Percentiles rank a stretch among this genome's conserved stretches.
Conservation (phyloP, 2,329 filamentous ascomycete species). For the Tolypocladium ovalisporum region DNA sequence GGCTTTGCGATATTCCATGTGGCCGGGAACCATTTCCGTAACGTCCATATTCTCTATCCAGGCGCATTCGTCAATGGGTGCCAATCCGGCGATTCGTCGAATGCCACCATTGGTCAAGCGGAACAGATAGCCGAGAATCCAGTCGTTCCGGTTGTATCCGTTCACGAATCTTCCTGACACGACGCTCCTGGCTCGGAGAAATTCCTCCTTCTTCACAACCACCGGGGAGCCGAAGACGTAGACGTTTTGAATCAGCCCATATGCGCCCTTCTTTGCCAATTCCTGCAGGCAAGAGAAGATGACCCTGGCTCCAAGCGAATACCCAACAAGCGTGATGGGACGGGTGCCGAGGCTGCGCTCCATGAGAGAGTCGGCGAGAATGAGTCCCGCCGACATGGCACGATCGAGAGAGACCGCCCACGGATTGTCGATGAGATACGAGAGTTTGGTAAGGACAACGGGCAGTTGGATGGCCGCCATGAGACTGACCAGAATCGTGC, state of each 20-base stretch:
- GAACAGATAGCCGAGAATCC: conserved; percentile 95
- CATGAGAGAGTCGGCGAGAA: conserved; percentile 87
- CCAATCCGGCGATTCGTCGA: conserved; percentile 75
- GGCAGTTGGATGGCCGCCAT: conserved; percentile 94
- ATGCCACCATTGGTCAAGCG: conserved; percentile 88
- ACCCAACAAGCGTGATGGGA: conserved; percentile 87
- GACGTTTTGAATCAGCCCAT: conserved; percentile 85
- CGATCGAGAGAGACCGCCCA: conserved; percentile 95
- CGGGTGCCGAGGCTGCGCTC: conserved; percentile 84
- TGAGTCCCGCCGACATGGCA: conserved; percentile 78
- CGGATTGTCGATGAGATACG: conserved; percentile 95
- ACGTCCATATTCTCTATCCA: conserved; percentile 85
- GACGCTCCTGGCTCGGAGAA: conserved; percentile 66
- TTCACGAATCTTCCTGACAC: conserved; percentile 91
- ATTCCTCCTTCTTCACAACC: conserved; percentile 87
- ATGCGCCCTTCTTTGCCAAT: conserved; percentile 71
- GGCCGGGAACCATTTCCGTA: conserved; percentile 73
- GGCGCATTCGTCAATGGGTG: conserved; percentile 61
- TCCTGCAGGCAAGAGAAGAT: conserved; percentile 89
- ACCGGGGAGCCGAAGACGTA: conserved; percentile 90
- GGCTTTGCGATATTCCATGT: conserved; percentile 91
- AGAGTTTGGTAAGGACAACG: conserved; percentile 81
- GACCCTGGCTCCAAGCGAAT: conserved; percentile 82
- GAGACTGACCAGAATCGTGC: conserved; percentile 74
- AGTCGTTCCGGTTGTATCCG: conserved; percentile 88